Base-by-base conservation (phyloP, 208 protist species). In the Crithidia bombi region DNA sequence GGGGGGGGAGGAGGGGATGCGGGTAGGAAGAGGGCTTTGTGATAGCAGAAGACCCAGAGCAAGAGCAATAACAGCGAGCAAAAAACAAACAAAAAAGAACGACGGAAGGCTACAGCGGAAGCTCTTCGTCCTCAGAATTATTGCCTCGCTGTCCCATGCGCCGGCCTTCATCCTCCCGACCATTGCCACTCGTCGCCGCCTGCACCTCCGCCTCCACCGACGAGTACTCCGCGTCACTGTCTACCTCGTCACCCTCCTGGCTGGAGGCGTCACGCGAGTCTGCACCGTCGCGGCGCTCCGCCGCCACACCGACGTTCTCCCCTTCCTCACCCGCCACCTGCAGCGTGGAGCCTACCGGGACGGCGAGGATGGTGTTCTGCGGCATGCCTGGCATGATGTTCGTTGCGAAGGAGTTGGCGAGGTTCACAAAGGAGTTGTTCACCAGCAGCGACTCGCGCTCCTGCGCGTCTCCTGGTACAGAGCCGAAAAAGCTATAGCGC, bases 331-430 rank as follows among this genome's bases (percentile, higher is more conserved):
- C 55, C 19, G 26, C 19, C 23, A 55, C 17, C 23, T 28, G 36
- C n/a, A 67, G 25, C 30, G 57, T 14, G 3, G 55, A 21, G 5
- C 47, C 65, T 1, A 62, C 28, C 28, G 57, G 47, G 4, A 62
- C 44, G 15, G 71, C 57, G 7, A 89, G 25, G 11, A 89, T 75
- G n/a, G 69, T 70, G 36, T 69, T 67, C 17, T 82, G 67, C 38
- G 81, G 58, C 25, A 83, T 57, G 10, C 68, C 79, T 2, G 71
- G 55, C 14, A 76, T 75, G 12, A 77, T 47, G 51, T 85, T 83
- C 6, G 56, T 86, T 2, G 81, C 78, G 26, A 80, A 80, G 11
- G 82, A 85, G 49, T 71, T 82, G 26, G 81, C 79, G 14, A 86
- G 49, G n/a, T 78, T 74, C 2, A 57, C 73, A 39, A 86, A 83